These are phyloP conservation scores for Orbilia oligospora DNA, from an alignment of 2,329 filamentous ascomycete species.

Conservation along the genomic window DNA sequence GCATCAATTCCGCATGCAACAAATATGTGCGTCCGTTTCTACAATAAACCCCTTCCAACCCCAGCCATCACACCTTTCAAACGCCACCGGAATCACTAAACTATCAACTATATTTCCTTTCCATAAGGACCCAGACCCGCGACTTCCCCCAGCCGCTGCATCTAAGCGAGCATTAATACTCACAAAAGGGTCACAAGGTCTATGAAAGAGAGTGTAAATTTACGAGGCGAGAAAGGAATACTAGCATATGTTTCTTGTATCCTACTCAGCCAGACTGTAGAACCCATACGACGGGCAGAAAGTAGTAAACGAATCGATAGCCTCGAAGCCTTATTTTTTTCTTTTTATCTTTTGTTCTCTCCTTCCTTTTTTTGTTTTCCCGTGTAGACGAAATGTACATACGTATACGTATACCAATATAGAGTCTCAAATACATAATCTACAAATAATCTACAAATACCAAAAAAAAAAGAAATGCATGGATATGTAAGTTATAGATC, in stretches of 20 bases:
- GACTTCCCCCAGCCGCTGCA: background rate
- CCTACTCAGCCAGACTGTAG: background rate
- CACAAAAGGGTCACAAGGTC: constrained; percentile 29
- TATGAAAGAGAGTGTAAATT: background rate
- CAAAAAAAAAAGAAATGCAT: no score
- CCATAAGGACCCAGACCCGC: background rate
- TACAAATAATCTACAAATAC: background rate
- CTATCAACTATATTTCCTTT: background rate
- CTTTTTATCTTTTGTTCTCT: no score
- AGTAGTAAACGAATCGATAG: constrained; percentile 2
- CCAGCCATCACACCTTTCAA: background rate
- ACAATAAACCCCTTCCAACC: no score
- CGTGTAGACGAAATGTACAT: background rate
- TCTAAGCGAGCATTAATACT: constrained; percentile 27
- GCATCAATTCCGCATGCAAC: constrained; percentile 15
- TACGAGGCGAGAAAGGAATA: constrained; percentile 21
- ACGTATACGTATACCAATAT: background rate
- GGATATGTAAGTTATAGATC: background rate
- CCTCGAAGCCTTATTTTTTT: constrained; percentile 51
- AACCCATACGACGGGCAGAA: background rate
- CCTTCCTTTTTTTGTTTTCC: background rate
- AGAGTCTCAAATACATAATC: no score
- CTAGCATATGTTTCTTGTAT: background rate
- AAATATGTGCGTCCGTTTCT: background rate
- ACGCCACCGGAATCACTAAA: background rate